These are phyloP conservation scores for Globisporangium ultimum DNA, from an alignment of 352 stramenopile genomes.

Conservation along the genomic window DNA sequence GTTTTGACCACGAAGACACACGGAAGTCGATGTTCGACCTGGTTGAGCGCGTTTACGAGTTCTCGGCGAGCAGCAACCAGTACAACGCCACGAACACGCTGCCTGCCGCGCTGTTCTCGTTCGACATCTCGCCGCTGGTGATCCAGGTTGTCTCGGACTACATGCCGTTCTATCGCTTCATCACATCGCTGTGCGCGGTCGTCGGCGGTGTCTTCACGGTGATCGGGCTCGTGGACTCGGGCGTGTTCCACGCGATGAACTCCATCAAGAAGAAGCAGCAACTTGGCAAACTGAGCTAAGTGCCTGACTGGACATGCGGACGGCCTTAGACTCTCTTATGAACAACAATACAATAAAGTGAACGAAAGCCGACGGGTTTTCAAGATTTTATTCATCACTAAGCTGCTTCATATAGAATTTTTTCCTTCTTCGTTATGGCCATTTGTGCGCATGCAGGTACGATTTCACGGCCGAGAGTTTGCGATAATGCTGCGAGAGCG, in stretches of 20 bases:
- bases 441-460: slow-evolving; percentile 35
- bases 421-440: background rate
- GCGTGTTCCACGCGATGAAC: slow-evolving; percentile 77
- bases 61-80: slow-evolving; percentile 73
- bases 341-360: no score
- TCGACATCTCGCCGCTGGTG: slow-evolving; percentile 80
- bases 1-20: slow-evolving; percentile 65
- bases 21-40: slow-evolving; percentile 49
- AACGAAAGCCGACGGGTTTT: no score
- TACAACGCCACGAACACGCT: slow-evolving; percentile 61
- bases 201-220: slow-evolving; percentile 84
- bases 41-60: slow-evolving; percentile 65
- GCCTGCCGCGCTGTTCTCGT: slow-evolving; percentile 68
- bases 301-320: no score
- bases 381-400: no score
- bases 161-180: slow-evolving; percentile 81
- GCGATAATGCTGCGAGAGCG: slow-evolving; percentile 56
- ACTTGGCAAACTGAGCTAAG: slow-evolving; percentile 59
- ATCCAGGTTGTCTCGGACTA: slow-evolving; percentile 63
- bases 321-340: no score
- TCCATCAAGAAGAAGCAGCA: slow-evolving; percentile 85
- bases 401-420: no score
- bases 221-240: slow-evolving; percentile 79
- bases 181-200: slow-evolving; percentile 81
- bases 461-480: slow-evolving; percentile 71